phyloP scores from a whole-genome alignment of 371 early-diverging fungal genomes.

The Mucor velutinosus region DNA sequence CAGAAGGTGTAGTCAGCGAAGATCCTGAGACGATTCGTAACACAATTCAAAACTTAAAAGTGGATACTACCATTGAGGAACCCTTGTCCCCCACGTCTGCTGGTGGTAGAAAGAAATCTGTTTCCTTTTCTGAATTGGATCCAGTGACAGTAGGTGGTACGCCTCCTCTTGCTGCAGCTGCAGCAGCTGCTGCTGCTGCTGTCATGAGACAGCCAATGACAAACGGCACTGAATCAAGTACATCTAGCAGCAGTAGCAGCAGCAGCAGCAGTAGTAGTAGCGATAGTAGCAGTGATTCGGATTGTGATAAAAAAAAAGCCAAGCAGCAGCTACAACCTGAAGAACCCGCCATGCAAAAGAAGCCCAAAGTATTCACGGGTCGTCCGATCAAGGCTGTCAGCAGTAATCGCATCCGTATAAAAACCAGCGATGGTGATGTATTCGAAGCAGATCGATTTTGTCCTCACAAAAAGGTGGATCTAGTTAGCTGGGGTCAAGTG shows the following conservation, averaged over 20 bases:
- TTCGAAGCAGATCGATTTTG: slow-evolving; percentile 72
- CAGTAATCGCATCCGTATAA: slow-evolving; percentile 60
- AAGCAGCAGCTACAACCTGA: background rate
- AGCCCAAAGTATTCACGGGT: slow-evolving; percentile 25
- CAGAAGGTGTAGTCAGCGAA: slow-evolving; percentile 5
- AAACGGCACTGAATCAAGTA: background rate
- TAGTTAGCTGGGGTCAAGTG: slow-evolving; percentile 66
- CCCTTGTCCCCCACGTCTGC: background rate
- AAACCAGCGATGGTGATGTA: slow-evolving; percentile 51
- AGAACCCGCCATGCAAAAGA: background rate
- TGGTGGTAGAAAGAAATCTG: slow-evolving; percentile 21
- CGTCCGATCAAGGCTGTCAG: slow-evolving; percentile 47
- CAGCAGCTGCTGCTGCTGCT: no score
- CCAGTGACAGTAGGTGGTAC: background rate
- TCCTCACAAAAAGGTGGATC: slow-evolving; percentile 70
- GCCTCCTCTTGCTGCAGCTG: background rate
- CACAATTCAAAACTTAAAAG: slow-evolving; percentile 35
- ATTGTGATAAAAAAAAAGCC: slow-evolving; percentile 15
- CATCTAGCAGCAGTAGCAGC: slow-evolving; percentile 13
- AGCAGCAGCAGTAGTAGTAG: slow-evolving; percentile 27
- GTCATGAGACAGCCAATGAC: background rate
- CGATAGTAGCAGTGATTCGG: slow-evolving; percentile 24
- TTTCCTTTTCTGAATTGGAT: slow-evolving; percentile 30
- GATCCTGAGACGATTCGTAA: slow-evolving; percentile 40
- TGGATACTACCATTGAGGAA: slow-evolving; percentile 15